Evolutionary conservation across 345 rosid species (phyloP), one percentile per base, ranked within the genome.

Genomic region (Dipteronia sinensis): DNA sequence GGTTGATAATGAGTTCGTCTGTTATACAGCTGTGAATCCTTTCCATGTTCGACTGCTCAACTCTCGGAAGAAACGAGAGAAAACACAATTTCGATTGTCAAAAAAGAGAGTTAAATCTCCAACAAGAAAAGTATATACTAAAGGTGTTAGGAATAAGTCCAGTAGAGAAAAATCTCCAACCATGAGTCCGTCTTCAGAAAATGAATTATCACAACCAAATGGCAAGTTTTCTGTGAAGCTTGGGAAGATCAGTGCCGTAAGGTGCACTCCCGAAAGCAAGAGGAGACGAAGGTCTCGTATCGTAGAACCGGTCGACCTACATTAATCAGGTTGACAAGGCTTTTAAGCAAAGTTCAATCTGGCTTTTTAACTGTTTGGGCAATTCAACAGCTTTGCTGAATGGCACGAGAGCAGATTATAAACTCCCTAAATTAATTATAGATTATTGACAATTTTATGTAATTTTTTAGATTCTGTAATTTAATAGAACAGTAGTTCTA

Each of bases 231-330:
- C 93, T 7, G 62, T 75, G 44, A 90, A 92, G 84, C 78, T 86
- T 0, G 77, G 90, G 59, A 91, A 87, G 72, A 63, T 58, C 63
- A 87, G 83, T 0, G 81, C 85, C 1, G 11, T 44, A 11, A 84
- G 90, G 76, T 90, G 94, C 89, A 90, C 88, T 31, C 94, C 97
- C 0, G 92, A 89, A 7, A 80, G 91, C 73, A 93, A 91, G 86
- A 88, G 88, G 86, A 93, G 96, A 82, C 84, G 94, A 51, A 86
- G 88, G 55, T 86, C 93, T 38, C 81, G 81, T 68, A 20, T 78
- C 15, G 79, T 75, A 67, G 87, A 88, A 73, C 83, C 86, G 0
- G 81, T 82, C 11, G 84, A 88, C 83, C 76, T 84, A 63, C 83
- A 77, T 76, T 85, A 77, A 8, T 75, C 89, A 23, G 78, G 80